These are phyloP conservation scores for Colletotrichum falcatum DNA, from an alignment of 2,329 filamentous ascomycete genomes.

Conservation along the genomic window DNA sequence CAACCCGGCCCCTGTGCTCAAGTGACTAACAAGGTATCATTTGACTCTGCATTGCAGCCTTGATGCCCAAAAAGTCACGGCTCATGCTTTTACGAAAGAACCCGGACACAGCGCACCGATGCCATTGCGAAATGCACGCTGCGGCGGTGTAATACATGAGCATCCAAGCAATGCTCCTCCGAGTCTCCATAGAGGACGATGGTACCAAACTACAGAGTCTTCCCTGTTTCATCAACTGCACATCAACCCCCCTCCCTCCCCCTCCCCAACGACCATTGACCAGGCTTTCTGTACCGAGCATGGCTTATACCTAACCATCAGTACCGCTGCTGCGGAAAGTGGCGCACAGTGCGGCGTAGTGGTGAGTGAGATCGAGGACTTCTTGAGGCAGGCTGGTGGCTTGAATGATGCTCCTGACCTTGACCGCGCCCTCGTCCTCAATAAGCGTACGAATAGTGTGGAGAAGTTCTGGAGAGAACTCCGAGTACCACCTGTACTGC, in stretches of 20 bases:
- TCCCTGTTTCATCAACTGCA: conserved; percentile 15
- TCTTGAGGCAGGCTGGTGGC: conserved; percentile 93
- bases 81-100: conserved; percentile 29
- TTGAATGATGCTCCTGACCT: conserved; percentile 96
- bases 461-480: conserved; percentile 94
- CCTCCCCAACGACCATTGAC: not conserved
- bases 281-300: not conserved
- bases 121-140: conserved; percentile 21
- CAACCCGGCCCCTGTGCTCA: not conserved
- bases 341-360: conserved; percentile 94
- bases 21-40: conserved; percentile 37
- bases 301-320: conserved; percentile 70
- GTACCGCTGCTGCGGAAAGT: conserved; percentile 95
- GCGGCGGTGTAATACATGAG: conserved; percentile 20
- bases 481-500: conserved; percentile 99
- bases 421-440: conserved; percentile 96
- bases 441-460: conserved; percentile 91
- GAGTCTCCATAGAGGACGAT: conserved; percentile 13
- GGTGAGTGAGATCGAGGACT: conserved; percentile 93
- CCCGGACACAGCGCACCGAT: conserved; percentile 25
- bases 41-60: conserved; percentile 36
- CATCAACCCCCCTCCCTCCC: no score
- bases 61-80: conserved; percentile 13
- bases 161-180: conserved; percentile 24
- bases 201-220: conserved; percentile 17